Base-by-base conservation (phyloP, 208 protist genomes). In the Porcisia deanei region DNA sequence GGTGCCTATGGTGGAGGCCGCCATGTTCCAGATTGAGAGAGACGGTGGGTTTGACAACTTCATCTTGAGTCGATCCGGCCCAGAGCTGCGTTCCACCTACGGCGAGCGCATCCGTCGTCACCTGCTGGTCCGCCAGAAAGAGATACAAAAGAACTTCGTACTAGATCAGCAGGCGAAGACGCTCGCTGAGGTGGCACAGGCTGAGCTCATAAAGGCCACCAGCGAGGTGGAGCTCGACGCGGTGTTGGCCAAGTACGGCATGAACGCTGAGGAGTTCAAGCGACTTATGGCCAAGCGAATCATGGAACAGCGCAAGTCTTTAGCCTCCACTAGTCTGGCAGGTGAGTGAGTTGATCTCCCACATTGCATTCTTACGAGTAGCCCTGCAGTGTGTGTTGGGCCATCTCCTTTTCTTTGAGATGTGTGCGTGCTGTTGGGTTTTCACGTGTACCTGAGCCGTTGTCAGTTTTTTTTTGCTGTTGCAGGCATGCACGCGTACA, bases 31-130 rank as follows among this genome's bases (percentile, higher is more conserved):
- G 71, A 82, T 97, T 12, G 91, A 97, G 87, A 90, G 90, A 74
- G 89, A 95, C 55, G 94, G 94, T 30, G 94, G 94, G 6, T 94
- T 97, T 66, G 94, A 97, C 75, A 95, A 97, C 76, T 97, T 97
- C 71, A 97, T 97, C 75, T 69, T 96, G 72, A 94, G 88, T 55
- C 88, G 91, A 4, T 73, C 81, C 54, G 94, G 94, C 2, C 88
- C 83, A 37, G 90, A 97, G 79, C 84, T 97, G 59, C 84, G 89
- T n/a, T 97, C 94, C 12, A 96, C 82, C 20, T 97, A 97, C 66
- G 94, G 94, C 54, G 94, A 97, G 75, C 90, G 94, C 22, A 89
- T 97, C 41, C 85, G 94, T 41, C 87, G 94, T 1, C 94, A 97
- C 74, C 78, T 97, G 81, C 84, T 97, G 43, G 94, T 96, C 74